Percentiles rank a stretch among this genome's conserved stretches.
These are phyloP conservation scores for Pontederia paniculata DNA, from an alignment of 176 grass and related monocot genomes.

Conservation along the genomic window DNA sequence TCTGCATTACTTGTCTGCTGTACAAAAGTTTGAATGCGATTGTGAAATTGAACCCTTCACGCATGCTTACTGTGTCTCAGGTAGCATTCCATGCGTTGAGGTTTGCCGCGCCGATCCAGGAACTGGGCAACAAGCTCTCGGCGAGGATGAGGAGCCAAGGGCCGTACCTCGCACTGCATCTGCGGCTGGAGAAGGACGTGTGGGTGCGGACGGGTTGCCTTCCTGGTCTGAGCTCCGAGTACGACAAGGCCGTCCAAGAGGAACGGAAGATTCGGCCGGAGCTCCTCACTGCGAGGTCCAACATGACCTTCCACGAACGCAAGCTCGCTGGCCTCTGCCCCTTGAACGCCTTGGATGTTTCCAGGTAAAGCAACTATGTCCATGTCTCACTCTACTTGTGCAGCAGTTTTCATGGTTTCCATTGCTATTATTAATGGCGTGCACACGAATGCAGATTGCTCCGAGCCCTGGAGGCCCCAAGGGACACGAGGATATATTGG, in stretches of 20 bases:
- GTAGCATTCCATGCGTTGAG: constrained; percentile 32
- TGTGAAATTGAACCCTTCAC: not conserved
- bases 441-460: constrained; percentile 17
- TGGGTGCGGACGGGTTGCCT: constrained; percentile 38
- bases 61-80: not conserved
- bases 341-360: constrained; percentile 25
- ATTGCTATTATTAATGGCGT: not conserved
- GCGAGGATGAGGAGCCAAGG: constrained; percentile 27
- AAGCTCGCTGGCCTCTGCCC: constrained; percentile 36
- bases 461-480: constrained; percentile 26
- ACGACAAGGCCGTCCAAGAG: constrained; percentile 26
- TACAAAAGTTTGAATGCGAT: not conserved
- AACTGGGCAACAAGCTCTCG: constrained; percentile 22
- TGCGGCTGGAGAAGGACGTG: constrained; percentile 38
- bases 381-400: no score
- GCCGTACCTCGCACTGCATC: constrained; percentile 31
- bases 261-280: constrained; percentile 27
- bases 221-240: constrained; percentile 20
- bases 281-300: constrained; percentile 35
- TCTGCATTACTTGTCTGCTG: not conserved
- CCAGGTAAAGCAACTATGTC: constrained; percentile 7
- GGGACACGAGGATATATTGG: constrained; percentile 29
- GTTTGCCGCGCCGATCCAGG: constrained; percentile 16
- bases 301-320: constrained; percentile 32
- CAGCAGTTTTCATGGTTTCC: no score